Conservation (phyloP, 2,329 filamentous ascomycete genomes). For the Canariomyces notabilis region DNA sequence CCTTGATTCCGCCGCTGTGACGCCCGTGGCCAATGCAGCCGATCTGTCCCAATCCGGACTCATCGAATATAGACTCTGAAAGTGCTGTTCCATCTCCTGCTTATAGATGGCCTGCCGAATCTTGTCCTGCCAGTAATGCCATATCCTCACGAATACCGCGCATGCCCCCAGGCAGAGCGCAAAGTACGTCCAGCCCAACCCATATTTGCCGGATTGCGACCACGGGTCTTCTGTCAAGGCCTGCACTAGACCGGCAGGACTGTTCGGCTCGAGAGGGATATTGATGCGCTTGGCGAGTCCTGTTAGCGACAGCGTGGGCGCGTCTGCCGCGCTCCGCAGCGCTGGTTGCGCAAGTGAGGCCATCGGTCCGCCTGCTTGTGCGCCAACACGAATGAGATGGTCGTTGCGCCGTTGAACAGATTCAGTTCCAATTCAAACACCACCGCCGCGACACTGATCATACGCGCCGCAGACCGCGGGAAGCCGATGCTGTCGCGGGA, state of each 20-base stretch:
- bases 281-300: constrained; percentile 50
- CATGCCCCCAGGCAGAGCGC: constrained; percentile 64
- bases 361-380: constrained; percentile 31
- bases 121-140: constrained; percentile 91
- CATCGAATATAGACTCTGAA: constrained; percentile 47
- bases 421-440: constrained; percentile 9
- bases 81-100: constrained; percentile 67
- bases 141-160: constrained; percentile 67
- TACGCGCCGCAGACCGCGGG: constrained; percentile 10
- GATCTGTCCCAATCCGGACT: constrained; percentile 44
- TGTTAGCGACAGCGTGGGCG: constrained; percentile 32
- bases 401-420: not conserved
- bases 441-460: constrained; percentile 9
- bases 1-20: constrained; percentile 42
- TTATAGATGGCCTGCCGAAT: constrained; percentile 86
- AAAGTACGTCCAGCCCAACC: constrained; percentile 83
- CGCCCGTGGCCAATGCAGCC: constrained; percentile 41
- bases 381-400: constrained; percentile 5
- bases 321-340: constrained; percentile 31
- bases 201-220: constrained; percentile 78
- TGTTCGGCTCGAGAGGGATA: constrained; percentile 56
- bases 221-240: constrained; percentile 70
- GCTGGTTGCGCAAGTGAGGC: constrained; percentile 32
- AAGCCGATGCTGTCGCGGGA: constrained; percentile 4
- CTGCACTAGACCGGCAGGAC: constrained; percentile 57